A percentile compares a stretch with the other conserved stretches of the same genome.
phyloP scores from a whole-genome alignment of 1,139 yeast species.

The Blastobotrys indianensis region DNA sequence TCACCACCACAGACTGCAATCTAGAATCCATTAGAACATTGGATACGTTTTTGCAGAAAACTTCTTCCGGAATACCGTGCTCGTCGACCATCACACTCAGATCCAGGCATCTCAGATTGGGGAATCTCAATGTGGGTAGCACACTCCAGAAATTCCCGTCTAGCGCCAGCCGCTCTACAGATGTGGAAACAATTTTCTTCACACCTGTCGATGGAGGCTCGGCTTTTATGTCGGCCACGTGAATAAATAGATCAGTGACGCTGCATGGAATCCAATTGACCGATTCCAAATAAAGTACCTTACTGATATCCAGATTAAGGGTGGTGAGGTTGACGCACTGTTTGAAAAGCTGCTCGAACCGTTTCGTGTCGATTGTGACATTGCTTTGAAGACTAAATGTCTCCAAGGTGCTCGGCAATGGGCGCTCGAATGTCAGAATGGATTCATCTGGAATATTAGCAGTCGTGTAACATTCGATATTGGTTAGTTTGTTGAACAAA shows the following conservation, averaged over 20 bases:
- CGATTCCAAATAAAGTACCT: slow-evolving; percentile 8
- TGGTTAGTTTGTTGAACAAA: slow-evolving; percentile 7
- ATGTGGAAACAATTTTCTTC: slow-evolving; percentile 7
- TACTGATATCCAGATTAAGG: slow-evolving; percentile 8
- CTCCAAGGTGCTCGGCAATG: slow-evolving; percentile 8
- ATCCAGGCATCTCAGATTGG: slow-evolving; percentile 5
- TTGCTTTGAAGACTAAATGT: slow-evolving; percentile 9
- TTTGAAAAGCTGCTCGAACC: slow-evolving; percentile 6
- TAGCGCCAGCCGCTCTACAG: slow-evolving; percentile 10
- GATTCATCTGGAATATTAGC: slow-evolving; percentile 3
- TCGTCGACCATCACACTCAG: slow-evolving; percentile 9
- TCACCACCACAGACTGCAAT: slow-evolving; percentile 5
- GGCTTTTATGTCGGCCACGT: slow-evolving; percentile 1
- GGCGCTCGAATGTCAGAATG: slow-evolving; percentile 2
- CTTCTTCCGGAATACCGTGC: slow-evolving; percentile 10
- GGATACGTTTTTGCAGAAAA: slow-evolving; percentile 3
- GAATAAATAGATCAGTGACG: slow-evolving; percentile 10
- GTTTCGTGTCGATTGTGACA: slow-evolving; percentile 7
- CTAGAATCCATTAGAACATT: slow-evolving; percentile 4
- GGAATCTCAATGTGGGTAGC: slow-evolving; percentile 10
- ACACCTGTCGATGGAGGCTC: neutral
- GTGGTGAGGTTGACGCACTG: slow-evolving; percentile 4
- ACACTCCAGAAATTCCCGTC: slow-evolving; percentile 11
- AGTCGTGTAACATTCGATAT: slow-evolving; percentile 7
- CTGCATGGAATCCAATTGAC: slow-evolving; percentile 8